Evolutionary conservation across 2,329 filamentous ascomycete species (phyloP), one percentile per base, ranked within the genome.

Genomic region (Colletotrichum acutatum): DNA sequence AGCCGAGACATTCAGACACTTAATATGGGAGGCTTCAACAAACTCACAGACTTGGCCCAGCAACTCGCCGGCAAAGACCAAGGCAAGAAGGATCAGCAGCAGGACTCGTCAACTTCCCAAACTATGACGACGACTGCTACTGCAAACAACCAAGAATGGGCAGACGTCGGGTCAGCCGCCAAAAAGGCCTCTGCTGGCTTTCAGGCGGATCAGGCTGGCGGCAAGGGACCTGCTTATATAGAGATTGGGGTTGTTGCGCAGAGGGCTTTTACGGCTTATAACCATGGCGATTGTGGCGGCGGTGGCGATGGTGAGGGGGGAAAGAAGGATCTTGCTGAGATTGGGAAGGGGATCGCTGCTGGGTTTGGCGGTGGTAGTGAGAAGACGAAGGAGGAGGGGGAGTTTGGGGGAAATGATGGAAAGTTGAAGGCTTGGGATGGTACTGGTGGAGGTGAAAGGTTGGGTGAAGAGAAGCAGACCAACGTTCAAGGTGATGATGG

Each of bases 211-310:
- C 66, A 71, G 46, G 57, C 67, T 12, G 58, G 68, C n/a, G 74
- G 73, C 46, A 71, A 71, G 49, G 72, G 62, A 3, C 58, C 67
- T 6, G 56, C 74, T 53, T 76, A 76, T 58, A 58, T 34, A 28
- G 67, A 73, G 49, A 64, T 77, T 14, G 73, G 74, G n/a, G 63
- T 19, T 26, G 66, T 76, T 56, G 74, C 71, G n/a, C 60, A 76
- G 60, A 75, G 76, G 28, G 79, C 81, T 5, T 80, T 81, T n/a
- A 72, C 77, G 30, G 80, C 74, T 4, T 82, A 79, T 71, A 63
- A 71, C n/a, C 74, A 76, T 26, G 71, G 65, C 16, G n/a, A n/a
- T n/a, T n/a, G n/a, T n/a, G 75, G 68, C 22, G 77, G 76, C n/a
- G 16, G 6, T 6, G 37, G 37, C 2, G 37, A 6, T 42, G 37